Percentiles rank a stretch among this genome's conserved stretches.
Conservation (phyloP, 2,329 filamentous ascomycete genomes). For the Colletotrichum musicola region DNA sequence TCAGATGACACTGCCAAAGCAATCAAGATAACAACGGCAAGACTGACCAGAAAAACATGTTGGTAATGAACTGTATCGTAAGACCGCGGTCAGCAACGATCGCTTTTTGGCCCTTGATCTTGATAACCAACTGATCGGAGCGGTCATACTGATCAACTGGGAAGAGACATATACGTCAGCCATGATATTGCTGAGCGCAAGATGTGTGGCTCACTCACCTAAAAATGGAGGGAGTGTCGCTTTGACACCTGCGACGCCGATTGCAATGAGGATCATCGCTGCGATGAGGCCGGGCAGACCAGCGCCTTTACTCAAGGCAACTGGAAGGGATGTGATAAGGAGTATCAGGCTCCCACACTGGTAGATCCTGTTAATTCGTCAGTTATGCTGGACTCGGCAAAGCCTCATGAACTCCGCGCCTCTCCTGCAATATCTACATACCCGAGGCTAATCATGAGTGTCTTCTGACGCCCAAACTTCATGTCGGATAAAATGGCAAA, state of each 20-base stretch:
- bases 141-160: slow-evolving; percentile 66
- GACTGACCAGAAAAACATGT: slow-evolving; percentile 67
- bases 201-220: neutral
- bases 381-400: too few relatives aligned
- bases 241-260: slow-evolving; percentile 72
- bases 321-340: slow-evolving; percentile 66
- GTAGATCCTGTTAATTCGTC: slow-evolving; percentile 55
- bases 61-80: slow-evolving; percentile 71
- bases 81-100: slow-evolving; percentile 67
- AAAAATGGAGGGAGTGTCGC: slow-evolving; percentile 59
- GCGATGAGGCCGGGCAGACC: slow-evolving; percentile 68
- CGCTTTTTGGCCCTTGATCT: slow-evolving; percentile 52
- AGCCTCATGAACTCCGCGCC: too few relatives aligned
- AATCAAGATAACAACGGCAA: too few relatives aligned
- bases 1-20: neutral
- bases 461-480: slow-evolving; percentile 72
- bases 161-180: neutral
- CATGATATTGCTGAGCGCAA: neutral
- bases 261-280: slow-evolving; percentile 68
- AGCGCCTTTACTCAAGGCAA: slow-evolving; percentile 60
- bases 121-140: slow-evolving; percentile 50
- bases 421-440: slow-evolving; percentile 38
- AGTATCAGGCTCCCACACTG: slow-evolving; percentile 67
- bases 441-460: slow-evolving; percentile 52
- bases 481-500: slow-evolving; percentile 71